These are phyloP conservation scores for Aspergillus glaucus DNA, from an alignment of 2,329 filamentous ascomycete genomes.

Conservation along the genomic window DNA sequence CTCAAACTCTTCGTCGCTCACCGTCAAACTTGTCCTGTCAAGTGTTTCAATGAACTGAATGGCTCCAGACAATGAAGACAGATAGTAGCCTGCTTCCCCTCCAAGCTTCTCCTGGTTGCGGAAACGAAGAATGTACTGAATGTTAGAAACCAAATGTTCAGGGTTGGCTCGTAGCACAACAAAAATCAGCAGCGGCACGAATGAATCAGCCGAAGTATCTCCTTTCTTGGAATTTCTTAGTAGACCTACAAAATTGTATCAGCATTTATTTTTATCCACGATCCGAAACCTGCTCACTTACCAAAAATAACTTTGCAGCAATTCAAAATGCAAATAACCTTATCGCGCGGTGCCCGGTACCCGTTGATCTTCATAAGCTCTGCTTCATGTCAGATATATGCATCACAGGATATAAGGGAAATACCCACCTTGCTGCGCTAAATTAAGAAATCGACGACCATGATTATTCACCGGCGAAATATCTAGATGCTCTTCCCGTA, in stretches of 20 bases:
- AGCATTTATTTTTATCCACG: neutral
- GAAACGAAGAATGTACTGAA: conserved; percentile 96
- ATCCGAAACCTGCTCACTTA: conserved; percentile 32
- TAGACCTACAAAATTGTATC: conserved; percentile 51
- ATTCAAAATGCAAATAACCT: conserved; percentile 96
- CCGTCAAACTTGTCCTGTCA: conserved; percentile 87
- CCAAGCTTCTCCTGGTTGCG: conserved; percentile 94
- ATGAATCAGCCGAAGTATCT: conserved; percentile 92
- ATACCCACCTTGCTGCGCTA: conserved; percentile 73
- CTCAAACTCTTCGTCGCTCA: conserved; percentile 92
- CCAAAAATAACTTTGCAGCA: conserved; percentile 99
- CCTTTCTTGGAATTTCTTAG: conserved; percentile 79
- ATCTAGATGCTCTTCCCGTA: conserved; percentile 86
- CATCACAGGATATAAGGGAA: neutral
- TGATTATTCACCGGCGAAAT: conserved; percentile 80
- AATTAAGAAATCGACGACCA: conserved; percentile 75
- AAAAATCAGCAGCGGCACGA: conserved; percentile 91
- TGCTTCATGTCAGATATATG: conserved; percentile 33
- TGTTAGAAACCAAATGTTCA: conserved; percentile 91
- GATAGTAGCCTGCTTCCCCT: conserved; percentile 96
- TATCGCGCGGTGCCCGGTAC: conserved; percentile 93
- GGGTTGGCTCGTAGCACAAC: conserved; percentile 92
- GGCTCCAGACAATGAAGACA: conserved; percentile 80
- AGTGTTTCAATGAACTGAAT: conserved; percentile 96
- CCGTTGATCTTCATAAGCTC: conserved; percentile 94